These are phyloP conservation scores for Aegilops sharonensis DNA, from an alignment of 176 grass and related monocot species.

Conservation along the genomic window DNA sequence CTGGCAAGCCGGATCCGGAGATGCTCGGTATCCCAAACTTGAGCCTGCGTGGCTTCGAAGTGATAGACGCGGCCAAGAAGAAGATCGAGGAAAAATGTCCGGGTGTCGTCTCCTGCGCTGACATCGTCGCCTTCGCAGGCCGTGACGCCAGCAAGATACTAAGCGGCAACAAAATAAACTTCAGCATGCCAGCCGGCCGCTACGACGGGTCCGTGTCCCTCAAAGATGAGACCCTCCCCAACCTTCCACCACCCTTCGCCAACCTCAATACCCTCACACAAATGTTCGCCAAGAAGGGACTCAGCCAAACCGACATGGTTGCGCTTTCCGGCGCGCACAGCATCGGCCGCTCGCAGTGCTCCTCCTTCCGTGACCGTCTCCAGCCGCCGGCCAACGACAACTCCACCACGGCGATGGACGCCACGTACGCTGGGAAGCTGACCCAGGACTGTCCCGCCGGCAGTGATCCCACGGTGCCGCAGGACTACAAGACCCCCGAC, in stretches of 20 bases:
- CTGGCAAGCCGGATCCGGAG: neutral
- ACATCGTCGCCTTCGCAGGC: slow-evolving; percentile 50
- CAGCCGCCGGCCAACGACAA: slow-evolving; percentile 1
- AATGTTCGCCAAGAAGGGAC: slow-evolving; percentile 33
- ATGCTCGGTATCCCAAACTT: neutral
- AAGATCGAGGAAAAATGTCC: neutral
- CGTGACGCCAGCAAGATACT: slow-evolving; percentile 34
- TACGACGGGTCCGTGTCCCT: slow-evolving; percentile 22
- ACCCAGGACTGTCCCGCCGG: neutral
- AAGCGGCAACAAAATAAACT: neutral
- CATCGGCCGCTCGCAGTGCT: slow-evolving; percentile 34
- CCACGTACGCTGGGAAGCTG: neutral
- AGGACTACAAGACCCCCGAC: neutral
- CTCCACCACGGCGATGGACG: neutral
- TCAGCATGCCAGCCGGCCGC: slow-evolving; percentile 44
- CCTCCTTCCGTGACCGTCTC: slow-evolving; percentile 29
- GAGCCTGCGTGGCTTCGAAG: neutral
- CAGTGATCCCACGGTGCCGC: neutral
- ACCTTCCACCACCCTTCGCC: slow-evolving; percentile 19
- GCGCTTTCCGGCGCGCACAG: slow-evolving; percentile 42
- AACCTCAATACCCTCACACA: neutral
- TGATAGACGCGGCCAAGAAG: neutral
- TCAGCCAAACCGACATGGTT: slow-evolving; percentile 28
- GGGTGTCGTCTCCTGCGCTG: slow-evolving; percentile 42
- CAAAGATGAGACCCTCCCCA: neutral